These are phyloP conservation scores for Mycena vulgaris DNA, from an alignment of 768 basidiomycete genomes.

Conservation along the genomic window DNA sequence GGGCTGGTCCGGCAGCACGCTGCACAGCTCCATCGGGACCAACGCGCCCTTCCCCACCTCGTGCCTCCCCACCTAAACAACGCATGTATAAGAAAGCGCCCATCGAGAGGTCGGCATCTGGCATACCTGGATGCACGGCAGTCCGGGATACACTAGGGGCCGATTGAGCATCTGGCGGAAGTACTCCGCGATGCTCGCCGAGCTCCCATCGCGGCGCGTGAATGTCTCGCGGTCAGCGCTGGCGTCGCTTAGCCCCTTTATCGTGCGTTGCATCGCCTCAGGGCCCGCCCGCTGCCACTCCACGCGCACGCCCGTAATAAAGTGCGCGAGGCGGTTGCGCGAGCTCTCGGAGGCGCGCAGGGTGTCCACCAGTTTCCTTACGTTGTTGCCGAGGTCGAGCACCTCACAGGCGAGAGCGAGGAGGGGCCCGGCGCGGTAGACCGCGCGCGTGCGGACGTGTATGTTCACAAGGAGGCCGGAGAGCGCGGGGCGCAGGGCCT, in stretches of 20 bases:
- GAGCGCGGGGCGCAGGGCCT: slow-evolving; percentile 80
- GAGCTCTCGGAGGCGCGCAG: slow-evolving; percentile 59
- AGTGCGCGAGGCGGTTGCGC: slow-evolving; percentile 56
- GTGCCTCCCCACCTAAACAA: slow-evolving; percentile 63
- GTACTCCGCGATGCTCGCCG: slow-evolving; percentile 59
- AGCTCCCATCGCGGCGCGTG: slow-evolving; percentile 60
- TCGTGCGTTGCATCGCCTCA: background rate
- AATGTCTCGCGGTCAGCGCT: slow-evolving; percentile 68
- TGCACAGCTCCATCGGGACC: slow-evolving; percentile 78
- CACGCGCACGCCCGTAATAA: slow-evolving; percentile 54
- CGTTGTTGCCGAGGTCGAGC: slow-evolving; percentile 41
- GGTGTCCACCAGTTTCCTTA: background rate
- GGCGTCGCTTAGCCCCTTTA: slow-evolving; percentile 55
- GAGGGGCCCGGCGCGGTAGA: slow-evolving; percentile 78
- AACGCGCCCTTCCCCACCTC: slow-evolving; percentile 60
- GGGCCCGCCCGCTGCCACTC: slow-evolving; percentile 61
- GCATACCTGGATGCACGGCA: slow-evolving; percentile 71
- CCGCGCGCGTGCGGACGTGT: slow-evolving; percentile 81
- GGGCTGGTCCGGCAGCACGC: slow-evolving; percentile 75
- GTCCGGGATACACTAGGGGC: slow-evolving; percentile 61
- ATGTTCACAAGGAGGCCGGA: slow-evolving; percentile 79
- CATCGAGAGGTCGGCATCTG: background rate
- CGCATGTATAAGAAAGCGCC: background rate
- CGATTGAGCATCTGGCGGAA: slow-evolving; percentile 40
- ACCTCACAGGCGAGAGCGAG: slow-evolving; percentile 72